Evolutionary conservation across 306 rosid species (phyloP), one percentile per base, ranked within the genome.

Genomic region (Vachellia pachyceras): DNA sequence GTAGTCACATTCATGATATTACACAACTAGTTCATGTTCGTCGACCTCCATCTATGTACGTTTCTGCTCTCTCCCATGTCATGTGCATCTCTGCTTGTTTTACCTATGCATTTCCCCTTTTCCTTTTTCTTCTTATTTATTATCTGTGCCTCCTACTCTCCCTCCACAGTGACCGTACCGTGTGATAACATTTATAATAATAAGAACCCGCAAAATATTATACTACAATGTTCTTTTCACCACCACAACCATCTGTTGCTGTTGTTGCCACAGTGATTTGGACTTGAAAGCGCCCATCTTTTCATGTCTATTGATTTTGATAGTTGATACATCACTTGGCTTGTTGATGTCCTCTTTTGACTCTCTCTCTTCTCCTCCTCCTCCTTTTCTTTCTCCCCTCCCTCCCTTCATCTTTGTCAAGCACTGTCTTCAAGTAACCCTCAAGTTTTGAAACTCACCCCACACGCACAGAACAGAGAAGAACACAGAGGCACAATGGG

Each of bases 211-310:
- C 25, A 66, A 36, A 73, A 44, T 49, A 15, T 45, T 45, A 11
- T 49, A 44, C 10, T 63, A 79, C 70, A 78, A 79, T 85, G 89
- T 87, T 85, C 77, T 76, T 82, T 83, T 90, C 89, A 92, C 89
- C 88, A 74, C 92, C 88, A 74, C 92, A 85, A 85, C 90, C 87
- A 85, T 86, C 87, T 86, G 87, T 84, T 8, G 88, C 84, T 90
- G 94, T 93, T 95, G 92, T 91, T 95, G 99, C 88, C 98, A 91
- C 95, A 93, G 99, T 92, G 94, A 88, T 90, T 88, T 88, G 78
- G 91, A 95, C 90, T 86, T 95, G 99, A 95, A 92, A 93, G 99
- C 96, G 83, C 97, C 97, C 97, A 95, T 95, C 99, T 95, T 95
- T 93, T 95, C 99, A 93, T 93, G 98, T 95, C 97, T 82, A 83